Evolutionary conservation across 257 asterid species (phyloP), one percentile per base, ranked within the genome.

Genomic region (Plantago major): DNA sequence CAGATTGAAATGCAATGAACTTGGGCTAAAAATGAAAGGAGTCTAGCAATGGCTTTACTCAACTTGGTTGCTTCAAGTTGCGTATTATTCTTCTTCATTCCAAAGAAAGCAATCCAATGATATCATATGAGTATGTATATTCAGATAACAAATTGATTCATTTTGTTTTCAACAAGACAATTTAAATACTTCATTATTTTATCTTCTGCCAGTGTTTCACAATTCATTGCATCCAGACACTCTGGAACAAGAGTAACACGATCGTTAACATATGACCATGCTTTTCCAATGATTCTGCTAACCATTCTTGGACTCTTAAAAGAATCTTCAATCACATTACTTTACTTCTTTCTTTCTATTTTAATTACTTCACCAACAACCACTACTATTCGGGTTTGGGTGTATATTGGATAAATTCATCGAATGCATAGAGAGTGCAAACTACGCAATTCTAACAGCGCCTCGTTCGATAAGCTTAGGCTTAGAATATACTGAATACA

Each of bases 221-320:
- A 17, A 55, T 73, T 59, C 77, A 73, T 9, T 67, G 77, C 57
- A 73, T 58, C 33, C 64, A 58, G 77, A 72, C 77, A 48, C 26
- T 33, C 13, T 11, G 46, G 18, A 55, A 7, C 6, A 33, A 33
- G 40, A 4, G 40, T 33, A 30, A 57, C 47, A 42, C 51, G 42
- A 46, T 67, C 66, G 44, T 58, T 17, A 56, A 56, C 42, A 62
- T 30, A 15, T 15, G 70, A 11, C 67, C 73, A 67, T 67, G 18
- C 58, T 63, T 62, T 67, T 43, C 40, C 42, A 71, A 55, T 69
- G 60, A 64, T 71, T 66, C 66, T 75, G 62, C 70, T 46, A 56
- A 57, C 59, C 74, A 63, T 71, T 69, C 74, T 77, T 70, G 79
- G 67, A 42, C 52, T 62, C 63, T 19, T 65, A 40, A 42, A 60